A percentile compares a stretch with the other conserved stretches of the same genome.
phyloP scores from a whole-genome alignment of 1,284 basidiomycete genomes.

The Ganoderma lucidum region DNA sequence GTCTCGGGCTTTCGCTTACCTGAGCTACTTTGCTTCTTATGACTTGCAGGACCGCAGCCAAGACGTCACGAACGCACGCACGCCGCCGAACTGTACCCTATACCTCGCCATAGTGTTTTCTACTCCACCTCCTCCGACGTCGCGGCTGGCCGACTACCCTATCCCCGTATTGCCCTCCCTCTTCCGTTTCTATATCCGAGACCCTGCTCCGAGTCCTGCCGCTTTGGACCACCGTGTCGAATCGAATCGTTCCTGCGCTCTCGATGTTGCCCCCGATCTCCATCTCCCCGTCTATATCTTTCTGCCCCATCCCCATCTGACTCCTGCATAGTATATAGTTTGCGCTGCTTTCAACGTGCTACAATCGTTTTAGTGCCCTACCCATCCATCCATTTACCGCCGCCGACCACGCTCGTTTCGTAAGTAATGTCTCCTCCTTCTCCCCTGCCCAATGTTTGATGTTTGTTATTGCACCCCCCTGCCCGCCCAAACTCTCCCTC shows the following conservation, averaged over 20 bases:
- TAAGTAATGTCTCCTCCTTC: background rate
- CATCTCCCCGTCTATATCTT: background rate
- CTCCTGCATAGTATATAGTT: constrained; percentile 9
- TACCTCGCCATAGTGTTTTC: background rate
- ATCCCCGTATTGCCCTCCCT: background rate
- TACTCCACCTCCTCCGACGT: background rate
- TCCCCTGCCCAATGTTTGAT: background rate
- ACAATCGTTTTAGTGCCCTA: background rate
- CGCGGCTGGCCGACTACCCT: background rate
- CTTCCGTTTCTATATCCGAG: background rate
- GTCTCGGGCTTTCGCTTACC: background rate
- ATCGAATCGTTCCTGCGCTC: constrained; percentile 3
- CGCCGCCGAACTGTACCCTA: background rate
- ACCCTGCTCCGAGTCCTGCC: background rate
- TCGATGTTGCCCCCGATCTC: background rate
- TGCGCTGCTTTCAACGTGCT: constrained; percentile 4
- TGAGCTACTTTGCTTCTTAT: background rate
- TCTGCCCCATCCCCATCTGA: background rate
- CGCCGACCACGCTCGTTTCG: background rate
- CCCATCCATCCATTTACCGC: background rate
- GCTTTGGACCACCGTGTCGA: constrained; percentile 5
- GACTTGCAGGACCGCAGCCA: constrained; percentile 1
- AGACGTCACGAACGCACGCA: constrained; percentile 3
- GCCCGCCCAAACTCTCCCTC: too few species aligned
- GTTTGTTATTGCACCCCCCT: background rate